Conservation (phyloP, 1,139 yeast genomes). For the Candida tropicalis region DNA sequence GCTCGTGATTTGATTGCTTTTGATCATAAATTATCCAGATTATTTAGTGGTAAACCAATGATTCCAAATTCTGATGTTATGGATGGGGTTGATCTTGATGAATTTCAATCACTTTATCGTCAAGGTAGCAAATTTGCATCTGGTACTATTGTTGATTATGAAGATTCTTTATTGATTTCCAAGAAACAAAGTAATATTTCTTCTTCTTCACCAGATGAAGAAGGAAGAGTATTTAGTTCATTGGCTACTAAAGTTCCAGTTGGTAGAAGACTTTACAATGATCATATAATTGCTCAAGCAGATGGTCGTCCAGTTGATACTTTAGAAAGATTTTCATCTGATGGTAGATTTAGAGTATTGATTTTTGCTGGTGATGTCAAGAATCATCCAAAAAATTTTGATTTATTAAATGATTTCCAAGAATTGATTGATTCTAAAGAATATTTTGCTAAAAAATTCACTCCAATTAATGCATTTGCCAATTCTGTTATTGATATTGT, state of each 20-base stretch:
- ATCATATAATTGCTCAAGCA: constrained; percentile 24
- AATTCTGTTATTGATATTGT: constrained; percentile 25
- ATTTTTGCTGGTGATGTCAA: constrained; percentile 27
- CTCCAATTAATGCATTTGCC: constrained; percentile 27
- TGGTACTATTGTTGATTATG: constrained; percentile 34
- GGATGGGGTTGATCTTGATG: constrained; percentile 29
- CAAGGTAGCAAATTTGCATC: constrained; percentile 34
- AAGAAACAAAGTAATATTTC: constrained; percentile 7
- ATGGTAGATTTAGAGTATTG: constrained; percentile 28
- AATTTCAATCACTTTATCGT: constrained; percentile 28
- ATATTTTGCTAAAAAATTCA: constrained; percentile 22
- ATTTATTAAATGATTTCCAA: constrained; percentile 18
- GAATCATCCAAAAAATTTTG: constrained; percentile 13
- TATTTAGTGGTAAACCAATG: constrained; percentile 33
- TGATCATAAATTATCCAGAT: constrained; percentile 32
- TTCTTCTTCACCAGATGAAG: constrained; percentile 6
- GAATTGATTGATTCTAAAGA: constrained; percentile 18
- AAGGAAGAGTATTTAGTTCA: constrained; percentile 5
- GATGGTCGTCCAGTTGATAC: constrained; percentile 26
- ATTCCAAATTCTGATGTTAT: constrained; percentile 19
- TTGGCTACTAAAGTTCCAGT: constrained; percentile 26
- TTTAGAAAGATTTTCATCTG: constrained; percentile 24
- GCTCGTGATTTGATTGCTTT: constrained; percentile 36
- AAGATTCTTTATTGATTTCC: constrained; percentile 20
- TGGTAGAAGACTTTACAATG: constrained; percentile 27